A percentile compares a stretch with the other conserved stretches of the same genome.
phyloP scores from a whole-genome alignment of 2,329 filamentous ascomycete genomes.

The Podosphaera leucotricha region DNA sequence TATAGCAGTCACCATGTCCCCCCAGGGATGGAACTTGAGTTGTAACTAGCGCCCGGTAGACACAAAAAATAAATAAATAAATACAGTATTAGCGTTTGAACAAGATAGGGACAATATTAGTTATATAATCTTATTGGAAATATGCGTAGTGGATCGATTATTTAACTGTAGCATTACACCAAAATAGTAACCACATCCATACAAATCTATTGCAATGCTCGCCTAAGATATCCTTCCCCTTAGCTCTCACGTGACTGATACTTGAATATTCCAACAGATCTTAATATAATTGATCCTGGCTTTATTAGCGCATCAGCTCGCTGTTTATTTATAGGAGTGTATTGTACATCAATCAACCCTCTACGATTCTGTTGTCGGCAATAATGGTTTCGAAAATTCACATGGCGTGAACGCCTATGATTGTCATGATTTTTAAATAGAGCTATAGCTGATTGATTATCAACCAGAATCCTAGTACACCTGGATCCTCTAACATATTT shows the following conservation, averaged over 20 bases:
- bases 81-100: background rate
- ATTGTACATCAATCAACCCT: background rate
- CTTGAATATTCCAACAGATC: too few species aligned
- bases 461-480: background rate
- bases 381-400: background rate
- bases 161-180: too few species aligned
- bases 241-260: too few species aligned
- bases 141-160: too few species aligned
- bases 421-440: conserved; percentile 1
- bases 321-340: background rate
- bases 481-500: background rate
- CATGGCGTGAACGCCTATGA: conserved; percentile 1
- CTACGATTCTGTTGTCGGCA: background rate
- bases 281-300: background rate
- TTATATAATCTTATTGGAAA: background rate
- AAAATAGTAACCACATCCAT: too few species aligned
- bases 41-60: background rate
- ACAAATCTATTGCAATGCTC: too few species aligned
- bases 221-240: too few species aligned
- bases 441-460: conserved; percentile 1
- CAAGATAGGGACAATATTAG: background rate
- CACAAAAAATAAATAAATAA: conserved; percentile 1
- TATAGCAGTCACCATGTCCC: background rate
- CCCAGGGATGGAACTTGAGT: background rate
- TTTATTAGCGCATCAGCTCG: background rate